phyloP scores from a whole-genome alignment of 179 eudicot genomes.

The Vitellaria paradoxa region DNA sequence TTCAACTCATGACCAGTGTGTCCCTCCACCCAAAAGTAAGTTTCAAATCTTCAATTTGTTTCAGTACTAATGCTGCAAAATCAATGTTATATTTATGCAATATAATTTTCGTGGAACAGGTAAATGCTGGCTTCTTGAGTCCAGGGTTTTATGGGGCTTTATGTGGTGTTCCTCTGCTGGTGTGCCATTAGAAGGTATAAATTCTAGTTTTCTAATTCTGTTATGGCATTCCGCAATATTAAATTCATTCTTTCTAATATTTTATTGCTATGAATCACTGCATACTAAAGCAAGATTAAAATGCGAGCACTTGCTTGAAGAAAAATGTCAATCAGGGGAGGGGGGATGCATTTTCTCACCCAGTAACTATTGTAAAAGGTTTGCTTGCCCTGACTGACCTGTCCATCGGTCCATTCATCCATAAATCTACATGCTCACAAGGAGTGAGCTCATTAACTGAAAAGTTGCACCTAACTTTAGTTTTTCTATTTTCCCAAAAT shows the following conservation, averaged over 20 bases:
- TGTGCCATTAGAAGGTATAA: conserved; percentile 70
- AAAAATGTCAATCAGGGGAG: background rate
- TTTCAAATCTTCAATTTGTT: background rate
- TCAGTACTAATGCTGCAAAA: background rate
- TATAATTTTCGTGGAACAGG: conserved; percentile 33
- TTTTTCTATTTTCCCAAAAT: background rate
- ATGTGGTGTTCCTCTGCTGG: conserved; percentile 77
- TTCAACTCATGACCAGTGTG: conserved; percentile 77
- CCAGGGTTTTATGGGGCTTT: conserved; percentile 83
- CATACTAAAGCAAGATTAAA: background rate
- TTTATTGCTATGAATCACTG: background rate
- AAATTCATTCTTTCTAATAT: background rate
- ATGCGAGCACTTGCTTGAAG: background rate
- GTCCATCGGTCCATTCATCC: too few species aligned
- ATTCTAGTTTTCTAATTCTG: background rate
- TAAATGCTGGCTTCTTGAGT: conserved; percentile 56
- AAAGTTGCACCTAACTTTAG: background rate
- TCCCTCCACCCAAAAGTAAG: conserved; percentile 78
- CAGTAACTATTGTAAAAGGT: too few species aligned
- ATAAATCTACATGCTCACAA: too few species aligned
- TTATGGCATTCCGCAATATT: background rate
- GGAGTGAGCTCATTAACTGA: background rate
- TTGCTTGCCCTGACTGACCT: too few species aligned
- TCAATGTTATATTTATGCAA: background rate
- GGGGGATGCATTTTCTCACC: too few species aligned